These are phyloP conservation scores for Prunus mira DNA, from an alignment of 306 rosid genomes.

Conservation along the genomic window DNA sequence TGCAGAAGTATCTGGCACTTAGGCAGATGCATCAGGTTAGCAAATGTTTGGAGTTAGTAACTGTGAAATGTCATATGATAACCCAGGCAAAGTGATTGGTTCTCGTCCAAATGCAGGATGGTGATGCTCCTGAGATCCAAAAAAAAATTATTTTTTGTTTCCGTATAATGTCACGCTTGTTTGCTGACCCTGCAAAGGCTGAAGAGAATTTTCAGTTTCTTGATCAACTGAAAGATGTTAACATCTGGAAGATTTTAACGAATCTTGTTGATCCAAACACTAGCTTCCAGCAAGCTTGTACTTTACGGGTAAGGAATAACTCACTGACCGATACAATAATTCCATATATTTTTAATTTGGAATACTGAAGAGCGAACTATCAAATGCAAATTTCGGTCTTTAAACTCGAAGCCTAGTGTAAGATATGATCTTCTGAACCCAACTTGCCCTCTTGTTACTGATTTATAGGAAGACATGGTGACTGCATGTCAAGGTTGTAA, in stretches of 20 bases:
- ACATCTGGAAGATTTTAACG: conserved; percentile 88
- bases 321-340: conserved; percentile 3
- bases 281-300: conserved; percentile 65
- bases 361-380: not conserved
- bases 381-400: conserved; percentile 3
- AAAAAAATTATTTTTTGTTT: conserved; percentile 71
- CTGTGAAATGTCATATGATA: conserved; percentile 16
- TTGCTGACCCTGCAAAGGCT: conserved; percentile 77
- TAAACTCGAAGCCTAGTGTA: not conserved
- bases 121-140: conserved; percentile 75
- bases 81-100: conserved; percentile 36
- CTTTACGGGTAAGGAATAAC: conserved; percentile 52
- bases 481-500: conserved; percentile 19
- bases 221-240: conserved; percentile 89
- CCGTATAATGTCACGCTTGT: conserved; percentile 81
- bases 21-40: conserved; percentile 78
- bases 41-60: conserved; percentile 28
- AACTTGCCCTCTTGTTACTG: not conserved
- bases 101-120: conserved; percentile 63
- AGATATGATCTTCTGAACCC: conserved; percentile 2
- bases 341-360: not conserved
- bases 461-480: conserved; percentile 9
- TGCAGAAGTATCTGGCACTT: conserved; percentile 84
- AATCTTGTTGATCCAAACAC: conserved; percentile 82
- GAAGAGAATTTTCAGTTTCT: conserved; percentile 85